Evolutionary conservation across 345 rosid genomes (phyloP).

Genomic region (Eucalyptus fibrosa): DNA sequence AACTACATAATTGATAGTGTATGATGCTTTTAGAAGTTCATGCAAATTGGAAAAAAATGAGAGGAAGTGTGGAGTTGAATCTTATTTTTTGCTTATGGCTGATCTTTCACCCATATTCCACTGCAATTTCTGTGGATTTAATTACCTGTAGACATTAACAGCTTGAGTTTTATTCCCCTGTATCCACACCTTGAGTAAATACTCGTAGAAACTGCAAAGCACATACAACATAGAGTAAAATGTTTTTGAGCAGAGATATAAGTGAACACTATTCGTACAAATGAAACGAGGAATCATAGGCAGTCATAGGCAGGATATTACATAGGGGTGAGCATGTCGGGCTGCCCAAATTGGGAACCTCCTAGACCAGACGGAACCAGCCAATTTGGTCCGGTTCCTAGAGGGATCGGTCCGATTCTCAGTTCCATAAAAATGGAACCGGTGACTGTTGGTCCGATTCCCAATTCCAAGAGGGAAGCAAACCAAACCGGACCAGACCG

Average conservation of each 20-base stretch:
- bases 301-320: background rate
- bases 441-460: too few species aligned
- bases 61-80: background rate
- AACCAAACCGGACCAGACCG: fast-evolving
- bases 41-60: background rate
- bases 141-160: conserved; percentile 59
- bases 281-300: background rate
- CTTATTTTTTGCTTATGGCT: background rate
- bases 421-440: too few species aligned
- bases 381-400: too few species aligned
- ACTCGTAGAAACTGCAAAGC: conserved; percentile 79
- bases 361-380: too few species aligned
- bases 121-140: background rate
- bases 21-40: background rate
- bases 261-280: background rate
- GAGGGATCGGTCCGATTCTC: too few species aligned
- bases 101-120: background rate
- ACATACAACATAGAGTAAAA: background rate
- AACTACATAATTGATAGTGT: background rate
- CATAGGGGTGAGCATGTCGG: too few species aligned
- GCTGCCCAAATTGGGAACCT: too few species aligned
- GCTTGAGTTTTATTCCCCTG: conserved; percentile 87
- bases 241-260: background rate
- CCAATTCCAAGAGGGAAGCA: too few species aligned
- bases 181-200: conserved; percentile 92